phyloP scores from a whole-genome alignment of 2,329 filamentous ascomycete genomes.

The Nigrospora osmanthi region DNA sequence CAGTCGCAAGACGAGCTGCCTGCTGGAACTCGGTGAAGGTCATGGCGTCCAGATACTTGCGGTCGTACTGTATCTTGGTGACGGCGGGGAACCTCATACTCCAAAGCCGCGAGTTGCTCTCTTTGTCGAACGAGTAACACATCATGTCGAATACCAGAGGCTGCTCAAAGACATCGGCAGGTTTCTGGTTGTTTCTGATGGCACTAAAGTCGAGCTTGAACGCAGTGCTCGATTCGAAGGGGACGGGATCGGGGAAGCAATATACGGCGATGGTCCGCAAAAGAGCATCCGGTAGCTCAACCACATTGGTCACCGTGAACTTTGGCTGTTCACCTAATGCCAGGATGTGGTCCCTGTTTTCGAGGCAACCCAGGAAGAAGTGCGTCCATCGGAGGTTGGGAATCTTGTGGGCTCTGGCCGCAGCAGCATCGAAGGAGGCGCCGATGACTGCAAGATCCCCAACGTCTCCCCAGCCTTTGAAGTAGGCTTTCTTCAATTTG shows the following conservation, averaged over 20 bases:
- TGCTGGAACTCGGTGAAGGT: constrained; percentile 63
- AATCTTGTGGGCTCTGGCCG: constrained; percentile 48
- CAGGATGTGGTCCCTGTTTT: constrained; percentile 55
- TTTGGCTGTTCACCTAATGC: constrained; percentile 42
- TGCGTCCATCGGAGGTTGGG: constrained; percentile 63
- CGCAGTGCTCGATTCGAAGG: constrained; percentile 24
- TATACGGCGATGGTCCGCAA: constrained; percentile 41
- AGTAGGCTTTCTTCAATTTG: constrained; percentile 85
- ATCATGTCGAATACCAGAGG: constrained; percentile 75
- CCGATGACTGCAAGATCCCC: constrained; percentile 78
- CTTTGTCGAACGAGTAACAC: constrained; percentile 72
- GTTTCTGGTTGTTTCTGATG: constrained; percentile 29
- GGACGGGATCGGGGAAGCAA: constrained; percentile 35
- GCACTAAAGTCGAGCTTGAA: constrained; percentile 41
- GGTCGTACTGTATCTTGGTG: constrained; percentile 70
- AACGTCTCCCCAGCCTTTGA: constrained; percentile 69
- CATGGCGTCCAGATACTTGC: constrained; percentile 59
- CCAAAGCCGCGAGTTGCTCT: constrained; percentile 61
- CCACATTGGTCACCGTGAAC: constrained; percentile 60
- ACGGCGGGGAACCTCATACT: constrained; percentile 71
- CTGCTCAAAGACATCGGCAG: constrained; percentile 52
- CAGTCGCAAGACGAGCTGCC: constrained; percentile 51
- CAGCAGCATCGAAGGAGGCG: constrained; percentile 59
- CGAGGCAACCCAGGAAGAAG: constrained; percentile 71
- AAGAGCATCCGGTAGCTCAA: constrained; percentile 45